Base-by-base conservation (phyloP, 495 filamentous ascomycete genomes). In the Hypoxylon lienhwacheense region DNA sequence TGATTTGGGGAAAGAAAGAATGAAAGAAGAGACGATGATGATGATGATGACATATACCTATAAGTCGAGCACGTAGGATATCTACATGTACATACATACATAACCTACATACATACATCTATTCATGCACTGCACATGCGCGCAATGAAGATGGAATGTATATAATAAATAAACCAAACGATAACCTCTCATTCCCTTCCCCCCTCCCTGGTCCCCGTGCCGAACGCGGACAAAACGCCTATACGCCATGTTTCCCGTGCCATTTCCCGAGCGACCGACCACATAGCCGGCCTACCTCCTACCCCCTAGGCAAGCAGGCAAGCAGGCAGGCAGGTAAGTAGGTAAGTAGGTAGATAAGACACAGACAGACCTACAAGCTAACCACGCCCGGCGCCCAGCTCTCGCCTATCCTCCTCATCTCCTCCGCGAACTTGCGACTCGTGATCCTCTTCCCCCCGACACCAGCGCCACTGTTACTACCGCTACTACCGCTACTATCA, bases 371-470 rank as follows among this genome's bases (percentile, higher is more conserved):
- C 26, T 50, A 78, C 29, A 78, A 55, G 52, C 17, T 69, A 40
- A 68, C 55, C 14, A 81, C 67, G 6, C 85, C 83, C 16, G 83
- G 81, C 39, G 68, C 71, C 85, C 85, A 88, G 0, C 53, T 55
- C 63, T 90, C 88, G 28, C 90, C 93, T 67, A 98, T 91, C 56
- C 87, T 76, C 53, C 84, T 81, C 53, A 98, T 87, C 63, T 96
- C 91, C 12, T 82, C 80, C 33, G 82, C 80, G 71, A 97, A 98
- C 69, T 76, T 85, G 53, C 77, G 77, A 66, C 90, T 95, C 25
- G 80, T 89, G 48, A 98, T 96, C 59, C 70, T 76, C 69, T 83
- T 81, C 20, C 83, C 80, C 1, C 82, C 80, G 3, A 63, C 69
- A 1, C 77, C 71, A 4, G 64, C 71, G 3, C 69, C 71, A n/a